These are phyloP conservation scores for Nidularia pulvinata DNA, from an alignment of 768 basidiomycete genomes.

Conservation along the genomic window DNA sequence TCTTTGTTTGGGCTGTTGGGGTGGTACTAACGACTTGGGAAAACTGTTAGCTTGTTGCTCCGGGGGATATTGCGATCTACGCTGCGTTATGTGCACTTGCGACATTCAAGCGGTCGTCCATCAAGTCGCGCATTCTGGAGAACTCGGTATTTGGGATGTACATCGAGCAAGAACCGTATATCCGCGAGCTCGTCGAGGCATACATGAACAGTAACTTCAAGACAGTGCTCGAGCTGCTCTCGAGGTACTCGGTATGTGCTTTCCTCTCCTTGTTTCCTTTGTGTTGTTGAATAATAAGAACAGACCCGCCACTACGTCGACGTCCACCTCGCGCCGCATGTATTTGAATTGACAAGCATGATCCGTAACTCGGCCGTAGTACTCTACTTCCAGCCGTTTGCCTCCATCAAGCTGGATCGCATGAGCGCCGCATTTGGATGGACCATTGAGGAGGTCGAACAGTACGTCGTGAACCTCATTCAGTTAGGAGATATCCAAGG, in stretches of 20 bases:
- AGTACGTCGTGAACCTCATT: slow-evolving; percentile 76
- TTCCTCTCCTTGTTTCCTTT: neutral
- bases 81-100: slow-evolving; percentile 85
- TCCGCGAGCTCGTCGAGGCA: slow-evolving; percentile 83
- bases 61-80: slow-evolving; percentile 87
- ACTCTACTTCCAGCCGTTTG: slow-evolving; percentile 92
- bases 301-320: slow-evolving; percentile 81
- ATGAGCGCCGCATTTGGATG: slow-evolving; percentile 91
- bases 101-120: slow-evolving; percentile 64
- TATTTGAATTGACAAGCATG: slow-evolving; percentile 58
- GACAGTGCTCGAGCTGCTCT: slow-evolving; percentile 72
- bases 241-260: slow-evolving; percentile 62
- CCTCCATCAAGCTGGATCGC: slow-evolving; percentile 77
- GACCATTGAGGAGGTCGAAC: slow-evolving; percentile 68
- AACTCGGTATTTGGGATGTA: slow-evolving; percentile 73
- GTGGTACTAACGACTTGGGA: no score
- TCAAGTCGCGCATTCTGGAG: slow-evolving; percentile 68
- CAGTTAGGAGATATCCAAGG: slow-evolving; percentile 77
- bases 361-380: slow-evolving; percentile 79
- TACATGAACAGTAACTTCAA: slow-evolving; percentile 91
- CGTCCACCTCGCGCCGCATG: slow-evolving; percentile 73
- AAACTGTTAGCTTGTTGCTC: slow-evolving; percentile 60
- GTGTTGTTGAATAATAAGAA: neutral
- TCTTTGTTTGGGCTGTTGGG: neutral
- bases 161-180: slow-evolving; percentile 85